A percentile compares a stretch with the other conserved stretches of the same genome.
These are phyloP conservation scores for Diaporthe capsici DNA, from an alignment of 2,329 filamentous ascomycete species.

Conservation along the genomic window DNA sequence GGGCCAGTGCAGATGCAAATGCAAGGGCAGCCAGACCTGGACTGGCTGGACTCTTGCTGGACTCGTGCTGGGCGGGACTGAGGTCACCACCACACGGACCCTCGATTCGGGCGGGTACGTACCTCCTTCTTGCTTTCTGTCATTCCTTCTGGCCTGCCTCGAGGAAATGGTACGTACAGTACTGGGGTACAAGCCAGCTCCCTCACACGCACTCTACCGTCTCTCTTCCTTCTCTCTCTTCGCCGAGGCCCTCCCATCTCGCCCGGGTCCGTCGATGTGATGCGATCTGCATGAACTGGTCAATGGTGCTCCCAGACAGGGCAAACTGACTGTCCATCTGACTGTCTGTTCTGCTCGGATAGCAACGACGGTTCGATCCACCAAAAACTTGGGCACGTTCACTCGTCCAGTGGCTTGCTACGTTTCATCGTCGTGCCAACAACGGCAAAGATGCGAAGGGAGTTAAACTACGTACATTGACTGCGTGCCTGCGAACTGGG, in stretches of 20 bases:
- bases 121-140: neutral
- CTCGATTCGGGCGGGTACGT: slow-evolving; percentile 11
- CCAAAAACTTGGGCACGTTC: neutral
- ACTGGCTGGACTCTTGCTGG: neutral
- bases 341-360: neutral
- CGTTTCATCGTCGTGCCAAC: slow-evolving; percentile 26
- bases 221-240: neutral
- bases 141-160: neutral
- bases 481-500: neutral
- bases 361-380: neutral
- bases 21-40: slow-evolving; percentile 32
- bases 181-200: neutral
- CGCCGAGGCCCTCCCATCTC: neutral
- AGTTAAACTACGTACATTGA: neutral
- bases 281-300: slow-evolving; percentile 18
- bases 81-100: slow-evolving; percentile 31
- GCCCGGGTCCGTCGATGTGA: slow-evolving; percentile 18
- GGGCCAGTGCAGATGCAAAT: slow-evolving; percentile 28
- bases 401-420: slow-evolving; percentile 28
- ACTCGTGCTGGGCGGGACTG: neutral
- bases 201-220: neutral
- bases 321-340: neutral
- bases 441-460: neutral
- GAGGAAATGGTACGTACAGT: neutral
- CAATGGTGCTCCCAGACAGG: neutral